Base-by-base conservation (phyloP, 345 rosid species). In the Excoecaria agallocha region DNA sequence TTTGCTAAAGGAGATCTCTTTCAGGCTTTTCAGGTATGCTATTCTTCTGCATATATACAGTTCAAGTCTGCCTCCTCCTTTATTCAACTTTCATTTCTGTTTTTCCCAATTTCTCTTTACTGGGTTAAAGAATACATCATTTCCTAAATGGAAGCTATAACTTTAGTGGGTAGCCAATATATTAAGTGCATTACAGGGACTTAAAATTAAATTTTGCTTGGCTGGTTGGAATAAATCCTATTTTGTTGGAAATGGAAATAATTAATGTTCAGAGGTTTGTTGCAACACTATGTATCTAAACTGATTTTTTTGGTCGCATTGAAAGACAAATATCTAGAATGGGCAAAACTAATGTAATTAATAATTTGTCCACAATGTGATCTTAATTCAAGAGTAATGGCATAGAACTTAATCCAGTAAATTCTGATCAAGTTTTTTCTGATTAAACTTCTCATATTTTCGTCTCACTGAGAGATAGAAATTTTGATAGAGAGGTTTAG, bases 1-100 rank as follows among this genome's bases (percentile, higher is more conserved):
- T 89, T 91, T 84, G 91, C 97, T 16, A 93, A 89, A 86, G 98
- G 98, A 77, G 97, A 92, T 84, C 81, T 94, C 74, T 87, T 83
- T 83, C 93, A 84, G 84, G 98, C 98, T 72, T 94, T 94, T 83
- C 97, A 92, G 92, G 98, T 92, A 19, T n/a, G 30, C 25, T 51
- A 10, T 35, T 61, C 11, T 62, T 68, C 48, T 43, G 54, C 58
- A 37, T 52, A 8, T 25, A 13, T 52, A 46, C 49, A 8, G 20
- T 50, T 24, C 41, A 19, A 39, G 5, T 68, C 48, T 74, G 5
- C 25, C 25, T 52, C 71, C 49, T 68, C 38, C 19, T 37, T 35
- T 43, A 13, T 45, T 13, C 19, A 11, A 68, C 12, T 50, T 12
- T 25, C 25, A 43, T 43, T 43, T 43, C 10, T 43, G 6, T 8